phyloP scores from a whole-genome alignment of 345 rosid species.

The Hevea brasiliensis region DNA sequence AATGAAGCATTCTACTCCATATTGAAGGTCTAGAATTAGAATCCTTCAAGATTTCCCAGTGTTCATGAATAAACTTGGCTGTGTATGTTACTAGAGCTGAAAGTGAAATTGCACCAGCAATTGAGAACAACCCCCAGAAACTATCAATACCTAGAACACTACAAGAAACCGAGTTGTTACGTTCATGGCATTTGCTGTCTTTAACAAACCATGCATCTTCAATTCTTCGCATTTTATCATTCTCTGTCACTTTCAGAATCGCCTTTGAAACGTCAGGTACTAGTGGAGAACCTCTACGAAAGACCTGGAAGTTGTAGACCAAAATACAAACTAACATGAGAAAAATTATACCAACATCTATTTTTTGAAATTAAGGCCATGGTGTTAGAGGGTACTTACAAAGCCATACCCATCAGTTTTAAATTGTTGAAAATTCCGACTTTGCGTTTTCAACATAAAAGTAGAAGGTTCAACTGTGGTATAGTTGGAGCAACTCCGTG shows the following conservation, averaged over 20 bases:
- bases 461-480: constrained; percentile 19
- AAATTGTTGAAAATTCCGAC: no score
- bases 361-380: no score
- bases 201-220: neutral
- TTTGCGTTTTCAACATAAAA: neutral
- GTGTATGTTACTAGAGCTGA: neutral
- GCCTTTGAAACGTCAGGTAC: constrained; percentile 23
- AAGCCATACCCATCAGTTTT: no score
- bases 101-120: constrained; percentile 11
- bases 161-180: neutral
- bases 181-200: neutral
- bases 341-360: neutral
- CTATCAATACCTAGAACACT: neutral
- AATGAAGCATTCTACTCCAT: neutral
- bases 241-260: neutral
- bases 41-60: neutral
- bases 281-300: constrained; percentile 17
- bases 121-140: constrained; percentile 24
- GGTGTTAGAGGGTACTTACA: no score
- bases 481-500: constrained; percentile 22
- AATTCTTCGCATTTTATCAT: neutral
- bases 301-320: neutral
- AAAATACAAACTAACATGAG: neutral
- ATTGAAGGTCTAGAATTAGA: neutral
- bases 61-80: constrained; percentile 12